These are phyloP conservation scores for Metschnikowia continentalis DNA, from an alignment of 805 yeast species.

Conservation along the genomic window DNA sequence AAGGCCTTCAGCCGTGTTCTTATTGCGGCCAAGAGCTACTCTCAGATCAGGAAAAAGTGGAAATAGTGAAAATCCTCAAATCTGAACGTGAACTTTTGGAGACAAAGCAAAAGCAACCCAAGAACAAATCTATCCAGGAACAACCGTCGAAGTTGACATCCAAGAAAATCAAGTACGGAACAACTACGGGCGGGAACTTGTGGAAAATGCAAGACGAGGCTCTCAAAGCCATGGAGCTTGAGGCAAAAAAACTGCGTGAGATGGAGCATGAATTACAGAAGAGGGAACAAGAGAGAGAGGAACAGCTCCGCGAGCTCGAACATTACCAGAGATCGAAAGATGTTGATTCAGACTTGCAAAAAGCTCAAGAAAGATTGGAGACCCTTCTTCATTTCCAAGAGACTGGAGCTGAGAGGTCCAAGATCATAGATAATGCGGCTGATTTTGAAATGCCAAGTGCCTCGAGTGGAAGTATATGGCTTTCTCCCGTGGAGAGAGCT, in stretches of 20 bases:
- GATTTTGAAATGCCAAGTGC: constrained; percentile 67
- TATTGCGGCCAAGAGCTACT: constrained; percentile 71
- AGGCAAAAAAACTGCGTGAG: constrained; percentile 24
- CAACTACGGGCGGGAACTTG: constrained; percentile 57
- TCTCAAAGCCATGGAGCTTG: constrained; percentile 55
- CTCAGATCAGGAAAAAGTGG: constrained; percentile 54
- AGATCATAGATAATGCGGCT: constrained; percentile 87
- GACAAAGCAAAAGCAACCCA: constrained; percentile 19
- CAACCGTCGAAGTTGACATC: constrained; percentile 16
- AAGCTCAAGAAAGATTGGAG: constrained; percentile 73
- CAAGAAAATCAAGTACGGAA: constrained; percentile 51
- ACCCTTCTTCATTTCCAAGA: constrained; percentile 76
- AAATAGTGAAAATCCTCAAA: constrained; percentile 50
- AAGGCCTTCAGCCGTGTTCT: constrained; percentile 88
- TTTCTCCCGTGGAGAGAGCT: constrained; percentile 83
- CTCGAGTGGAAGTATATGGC: constrained; percentile 64
- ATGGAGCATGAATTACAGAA: constrained; percentile 18
- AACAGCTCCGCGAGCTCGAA: constrained; percentile 43
- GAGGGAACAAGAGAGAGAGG: constrained; percentile 32
- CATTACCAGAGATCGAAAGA: constrained; percentile 37
- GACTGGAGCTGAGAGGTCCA: constrained; percentile 84
- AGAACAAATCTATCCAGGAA: constrained; percentile 19
- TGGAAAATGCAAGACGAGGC: constrained; percentile 66
- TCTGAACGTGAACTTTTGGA: constrained; percentile 44
- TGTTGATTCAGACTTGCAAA: constrained; percentile 53